Conservation (phyloP, 257 asterid species). For the Ehretia macrophylla region DNA sequence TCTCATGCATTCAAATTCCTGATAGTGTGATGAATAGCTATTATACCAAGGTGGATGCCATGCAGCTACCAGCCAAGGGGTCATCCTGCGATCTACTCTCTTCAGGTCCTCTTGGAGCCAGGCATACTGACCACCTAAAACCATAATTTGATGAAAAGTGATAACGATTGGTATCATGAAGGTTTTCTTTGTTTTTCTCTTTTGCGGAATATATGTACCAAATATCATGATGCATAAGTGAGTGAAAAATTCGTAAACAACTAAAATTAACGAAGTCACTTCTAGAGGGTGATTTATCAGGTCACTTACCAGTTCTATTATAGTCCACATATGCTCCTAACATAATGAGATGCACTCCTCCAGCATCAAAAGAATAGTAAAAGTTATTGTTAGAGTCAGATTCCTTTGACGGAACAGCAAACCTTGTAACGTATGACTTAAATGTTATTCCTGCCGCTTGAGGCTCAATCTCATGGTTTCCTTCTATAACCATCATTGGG, state of each 20-base stretch:
- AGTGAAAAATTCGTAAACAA: not conserved
- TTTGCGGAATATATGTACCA: too few species aligned
- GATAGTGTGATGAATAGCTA: slow-evolving; percentile 83
- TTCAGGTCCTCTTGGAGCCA: slow-evolving; percentile 71
- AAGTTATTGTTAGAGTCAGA: slow-evolving; percentile 56
- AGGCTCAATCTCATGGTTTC: slow-evolving; percentile 91
- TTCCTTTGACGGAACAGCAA: slow-evolving; percentile 75
- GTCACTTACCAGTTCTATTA: slow-evolving; percentile 48
- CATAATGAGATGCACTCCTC: slow-evolving; percentile 77
- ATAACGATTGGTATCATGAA: not conserved
- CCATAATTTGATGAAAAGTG: not conserved
- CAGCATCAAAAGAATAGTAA: slow-evolving; percentile 85
- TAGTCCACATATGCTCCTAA: slow-evolving; percentile 81
- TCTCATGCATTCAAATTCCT: slow-evolving; percentile 92
- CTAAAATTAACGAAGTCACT: not conserved
- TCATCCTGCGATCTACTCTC: slow-evolving; percentile 42
- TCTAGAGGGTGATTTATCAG: not conserved
- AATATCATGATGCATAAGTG: not conserved
- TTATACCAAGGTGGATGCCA: slow-evolving; percentile 97
- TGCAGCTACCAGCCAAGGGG: slow-evolving; percentile 81
- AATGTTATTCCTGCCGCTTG: slow-evolving; percentile 52
- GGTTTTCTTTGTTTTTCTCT: not conserved
- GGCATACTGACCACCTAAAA: slow-evolving; percentile 61
- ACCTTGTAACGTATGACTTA: slow-evolving; percentile 58
- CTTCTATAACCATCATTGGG: slow-evolving; percentile 90